Conservation (phyloP, 495 filamentous ascomycete genomes). For the Chaetomium cochliodes region DNA sequence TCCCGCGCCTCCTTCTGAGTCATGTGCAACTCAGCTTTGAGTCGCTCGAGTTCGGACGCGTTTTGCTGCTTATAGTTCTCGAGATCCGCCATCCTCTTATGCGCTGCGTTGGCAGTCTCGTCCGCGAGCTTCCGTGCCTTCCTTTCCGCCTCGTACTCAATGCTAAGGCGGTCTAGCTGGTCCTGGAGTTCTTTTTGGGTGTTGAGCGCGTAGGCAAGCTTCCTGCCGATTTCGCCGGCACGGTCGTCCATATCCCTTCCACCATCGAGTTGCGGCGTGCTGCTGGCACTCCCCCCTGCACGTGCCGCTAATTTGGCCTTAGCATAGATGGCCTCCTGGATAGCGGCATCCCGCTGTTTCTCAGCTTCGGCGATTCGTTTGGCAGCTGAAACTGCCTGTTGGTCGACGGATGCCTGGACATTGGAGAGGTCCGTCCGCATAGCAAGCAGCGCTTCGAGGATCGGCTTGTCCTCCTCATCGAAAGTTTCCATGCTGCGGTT, state of each 20-base stretch:
- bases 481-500: slow-evolving; percentile 72
- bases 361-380: slow-evolving; percentile 90
- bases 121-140: slow-evolving; percentile 80
- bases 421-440: slow-evolving; percentile 83
- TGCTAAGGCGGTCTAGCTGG: slow-evolving; percentile 62
- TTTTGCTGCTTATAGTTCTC: slow-evolving; percentile 79
- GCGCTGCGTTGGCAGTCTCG: slow-evolving; percentile 77
- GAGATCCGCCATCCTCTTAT: slow-evolving; percentile 77
- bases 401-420: slow-evolving; percentile 81
- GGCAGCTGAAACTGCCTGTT: slow-evolving; percentile 78
- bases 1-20: slow-evolving; percentile 71
- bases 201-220: slow-evolving; percentile 76
- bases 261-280: slow-evolving; percentile 68
- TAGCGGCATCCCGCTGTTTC: slow-evolving; percentile 85
- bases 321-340: slow-evolving; percentile 90
- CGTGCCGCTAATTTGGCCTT: slow-evolving; percentile 89
- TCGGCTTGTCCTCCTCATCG: slow-evolving; percentile 82
- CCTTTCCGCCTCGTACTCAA: slow-evolving; percentile 76
- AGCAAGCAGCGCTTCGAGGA: slow-evolving; percentile 88
- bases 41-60: slow-evolving; percentile 74
- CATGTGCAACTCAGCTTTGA: slow-evolving; percentile 81
- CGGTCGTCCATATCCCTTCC: slow-evolving; percentile 66
- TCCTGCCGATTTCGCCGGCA: slow-evolving; percentile 72
- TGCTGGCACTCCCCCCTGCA: slow-evolving; percentile 61
- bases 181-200: slow-evolving; percentile 72